Percentiles rank a stretch among this genome's conserved stretches.
Conservation (phyloP, 176 grass and related monocot genomes). For the Oryza glumipatula region DNA sequence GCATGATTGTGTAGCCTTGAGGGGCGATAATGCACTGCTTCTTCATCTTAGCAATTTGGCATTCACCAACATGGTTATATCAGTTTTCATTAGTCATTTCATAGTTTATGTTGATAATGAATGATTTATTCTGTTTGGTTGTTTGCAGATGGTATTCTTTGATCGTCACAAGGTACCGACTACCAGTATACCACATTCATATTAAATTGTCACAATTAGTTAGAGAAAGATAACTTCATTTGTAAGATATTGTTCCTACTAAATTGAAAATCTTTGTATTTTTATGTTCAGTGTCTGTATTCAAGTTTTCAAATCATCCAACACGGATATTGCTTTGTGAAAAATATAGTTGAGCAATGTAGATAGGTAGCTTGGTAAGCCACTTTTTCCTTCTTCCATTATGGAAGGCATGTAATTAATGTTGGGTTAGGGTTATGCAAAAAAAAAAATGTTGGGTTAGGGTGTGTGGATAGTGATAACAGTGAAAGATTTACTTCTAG, state of each 20-base stretch:
- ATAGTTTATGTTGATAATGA: conserved; percentile 22
- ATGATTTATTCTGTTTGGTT: conserved; percentile 2
- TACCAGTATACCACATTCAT: background rate
- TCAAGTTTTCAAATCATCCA: background rate
- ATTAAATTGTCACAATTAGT: conserved; percentile 10
- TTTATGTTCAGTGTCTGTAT: background rate
- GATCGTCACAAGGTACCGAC: conserved; percentile 85
- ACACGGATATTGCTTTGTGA: background rate
- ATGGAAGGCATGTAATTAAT: background rate
- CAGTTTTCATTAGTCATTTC: conserved; percentile 18
- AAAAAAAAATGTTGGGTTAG: too few species aligned
- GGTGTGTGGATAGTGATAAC: background rate
- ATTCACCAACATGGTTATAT: conserved; percentile 14
- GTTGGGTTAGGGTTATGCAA: background rate
- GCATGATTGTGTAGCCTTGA: background rate
- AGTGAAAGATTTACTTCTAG: background rate
- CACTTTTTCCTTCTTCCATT: conserved; percentile 10
- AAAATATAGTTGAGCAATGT: background rate
- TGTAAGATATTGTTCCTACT: background rate
- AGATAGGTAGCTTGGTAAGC: background rate
- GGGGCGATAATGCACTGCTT: background rate
- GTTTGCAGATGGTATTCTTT: conserved; percentile 94
- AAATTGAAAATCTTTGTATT: background rate
- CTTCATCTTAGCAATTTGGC: background rate
- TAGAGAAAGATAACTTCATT: background rate